Percentiles rank a stretch among this genome's conserved stretches.
Conservation (phyloP, 1,284 basidiomycete species). For the Ceratobasidium papillatum region DNA sequence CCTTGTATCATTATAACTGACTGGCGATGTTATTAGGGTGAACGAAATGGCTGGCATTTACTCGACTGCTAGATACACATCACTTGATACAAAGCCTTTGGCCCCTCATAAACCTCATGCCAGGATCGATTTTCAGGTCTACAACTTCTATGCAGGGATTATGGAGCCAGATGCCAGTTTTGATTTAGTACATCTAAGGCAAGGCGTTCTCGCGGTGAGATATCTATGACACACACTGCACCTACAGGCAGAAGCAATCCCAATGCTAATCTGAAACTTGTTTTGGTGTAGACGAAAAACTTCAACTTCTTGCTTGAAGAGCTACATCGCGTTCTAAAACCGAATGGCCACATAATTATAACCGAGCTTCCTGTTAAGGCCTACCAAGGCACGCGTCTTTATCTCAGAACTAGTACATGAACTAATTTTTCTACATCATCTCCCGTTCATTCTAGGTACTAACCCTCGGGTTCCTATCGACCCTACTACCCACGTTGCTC, state of each 20-base stretch:
- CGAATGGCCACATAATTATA: background rate
- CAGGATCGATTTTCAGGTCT: conserved; percentile 17
- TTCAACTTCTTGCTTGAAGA: conserved; percentile 12
- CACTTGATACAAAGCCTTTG: conserved; percentile 8
- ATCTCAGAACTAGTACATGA: background rate
- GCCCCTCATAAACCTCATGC: background rate
- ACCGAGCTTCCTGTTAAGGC: conserved; percentile 1
- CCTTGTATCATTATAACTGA: too few relatives aligned
- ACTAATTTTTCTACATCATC: background rate
- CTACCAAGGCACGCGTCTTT: background rate
- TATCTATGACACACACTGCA: background rate
- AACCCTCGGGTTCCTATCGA: background rate
- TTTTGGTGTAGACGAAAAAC: conserved; percentile 2
- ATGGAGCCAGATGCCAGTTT: conserved; percentile 4
- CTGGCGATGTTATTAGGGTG: background rate
- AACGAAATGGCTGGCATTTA: conserved; percentile 16
- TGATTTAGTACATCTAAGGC: conserved; percentile 17
- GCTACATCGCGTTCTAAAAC: conserved; percentile 17
- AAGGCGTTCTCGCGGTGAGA: conserved; percentile 2
- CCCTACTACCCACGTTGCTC: background rate
- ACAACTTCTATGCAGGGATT: conserved; percentile 15
- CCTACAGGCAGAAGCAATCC: background rate
- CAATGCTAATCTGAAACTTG: background rate
- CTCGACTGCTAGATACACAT: background rate
- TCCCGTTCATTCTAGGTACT: background rate